Percentiles rank a stretch among this genome's conserved stretches.
Conservation (phyloP, 169 alveolate species). For the Ichthyophthirius multifiliis region DNA sequence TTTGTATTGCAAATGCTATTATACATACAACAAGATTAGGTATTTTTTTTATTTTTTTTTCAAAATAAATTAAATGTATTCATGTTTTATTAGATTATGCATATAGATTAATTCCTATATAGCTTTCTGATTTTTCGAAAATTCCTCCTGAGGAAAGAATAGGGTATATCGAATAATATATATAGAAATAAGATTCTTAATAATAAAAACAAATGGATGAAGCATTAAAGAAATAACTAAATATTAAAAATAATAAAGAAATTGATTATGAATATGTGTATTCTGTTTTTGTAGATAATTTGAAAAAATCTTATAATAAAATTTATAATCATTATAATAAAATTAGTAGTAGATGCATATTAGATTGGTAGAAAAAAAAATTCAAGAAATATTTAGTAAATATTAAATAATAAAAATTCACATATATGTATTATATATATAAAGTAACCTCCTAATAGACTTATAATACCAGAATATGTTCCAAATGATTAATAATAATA, state of each 20-base stretch:
- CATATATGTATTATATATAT: too few species aligned
- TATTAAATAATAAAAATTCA: too few species aligned
- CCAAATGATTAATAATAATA: not conserved
- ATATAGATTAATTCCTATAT: conserved; percentile 25
- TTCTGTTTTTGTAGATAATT: conserved; percentile 4
- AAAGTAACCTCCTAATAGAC: conserved; percentile 27
- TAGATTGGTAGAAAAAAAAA: conserved; percentile 19
- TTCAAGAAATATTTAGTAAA: conserved; percentile 30
- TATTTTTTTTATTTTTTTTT: not conserved
- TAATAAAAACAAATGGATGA: not conserved
- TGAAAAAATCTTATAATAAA: conserved; percentile 17
- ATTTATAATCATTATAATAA: conserved; percentile 18
- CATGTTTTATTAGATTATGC: conserved; percentile 26
- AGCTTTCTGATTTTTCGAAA: conserved; percentile 31
- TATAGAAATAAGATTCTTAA: too few species aligned
- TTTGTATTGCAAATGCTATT: conserved; percentile 54
- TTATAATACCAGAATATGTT: conserved; percentile 31
- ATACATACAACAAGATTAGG: conserved; percentile 38
- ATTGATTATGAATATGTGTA: conserved; percentile 25
- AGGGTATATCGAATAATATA: not conserved
- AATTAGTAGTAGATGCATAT: conserved; percentile 19
- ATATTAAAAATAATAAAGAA: not conserved
- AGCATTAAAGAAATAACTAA: not conserved
- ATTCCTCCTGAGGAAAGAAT: conserved; percentile 23
- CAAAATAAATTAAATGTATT: too few species aligned